Percentiles rank a stretch among this genome's conserved stretches.
phyloP scores from a whole-genome alignment of 1,284 basidiomycete genomes.

The Boletus smithii region DNA sequence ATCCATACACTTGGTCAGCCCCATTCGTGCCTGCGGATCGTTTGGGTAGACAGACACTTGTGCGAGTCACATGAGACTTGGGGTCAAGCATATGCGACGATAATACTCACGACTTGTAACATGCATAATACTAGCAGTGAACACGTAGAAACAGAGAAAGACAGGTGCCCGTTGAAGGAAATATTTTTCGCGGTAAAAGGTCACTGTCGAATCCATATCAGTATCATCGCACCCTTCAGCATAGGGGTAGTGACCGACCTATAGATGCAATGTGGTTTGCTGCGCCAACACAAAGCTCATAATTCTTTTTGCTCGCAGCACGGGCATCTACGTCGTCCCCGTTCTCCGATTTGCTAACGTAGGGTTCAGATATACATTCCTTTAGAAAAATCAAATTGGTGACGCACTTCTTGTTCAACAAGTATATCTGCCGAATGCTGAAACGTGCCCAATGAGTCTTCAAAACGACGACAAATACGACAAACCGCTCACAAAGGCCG shows the following conservation, averaged over 20 bases:
- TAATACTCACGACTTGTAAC: conserved; percentile 52
- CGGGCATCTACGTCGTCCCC: conserved; percentile 50
- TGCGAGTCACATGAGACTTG: conserved; percentile 5
- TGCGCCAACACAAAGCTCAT: conserved; percentile 67
- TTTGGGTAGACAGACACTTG: conserved; percentile 55
- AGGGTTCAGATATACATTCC: conserved; percentile 20
- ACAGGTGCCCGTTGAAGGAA: conserved; percentile 63
- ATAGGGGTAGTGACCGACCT: conserved; percentile 38
- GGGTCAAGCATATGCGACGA: not conserved
- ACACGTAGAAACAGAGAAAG: conserved; percentile 79
- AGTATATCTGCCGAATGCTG: conserved; percentile 28
- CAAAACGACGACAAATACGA: not conserved
- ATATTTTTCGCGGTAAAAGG: conserved; percentile 61
- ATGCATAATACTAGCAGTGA: conserved; percentile 82
- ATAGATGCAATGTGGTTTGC: conserved; percentile 80
- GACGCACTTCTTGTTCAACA: conserved; percentile 32
- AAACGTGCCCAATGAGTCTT: not conserved
- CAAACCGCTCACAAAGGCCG: conserved; percentile 68
- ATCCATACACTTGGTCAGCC: conserved; percentile 67
- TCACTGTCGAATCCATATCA: conserved; percentile 37
- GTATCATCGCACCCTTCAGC: not conserved
- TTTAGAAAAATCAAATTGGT: not conserved
- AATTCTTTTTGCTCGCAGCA: conserved; percentile 58
- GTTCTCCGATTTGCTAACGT: conserved; percentile 31
- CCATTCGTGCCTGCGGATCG: conserved; percentile 66